These are phyloP conservation scores for Eucalyptus marginata DNA, from an alignment of 345 rosid genomes.

Conservation along the genomic window DNA sequence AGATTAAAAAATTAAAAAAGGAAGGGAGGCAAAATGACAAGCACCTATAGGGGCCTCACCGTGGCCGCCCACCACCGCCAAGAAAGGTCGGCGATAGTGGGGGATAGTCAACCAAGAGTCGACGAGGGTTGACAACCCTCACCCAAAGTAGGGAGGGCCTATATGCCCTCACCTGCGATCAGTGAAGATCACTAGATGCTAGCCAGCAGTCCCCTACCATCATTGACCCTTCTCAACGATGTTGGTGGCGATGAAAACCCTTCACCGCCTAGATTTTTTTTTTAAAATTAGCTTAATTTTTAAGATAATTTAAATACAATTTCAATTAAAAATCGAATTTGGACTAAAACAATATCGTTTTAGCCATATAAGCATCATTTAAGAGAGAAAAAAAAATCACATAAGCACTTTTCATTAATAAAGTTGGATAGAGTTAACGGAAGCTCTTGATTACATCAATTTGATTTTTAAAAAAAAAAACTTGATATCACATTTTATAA, in stretches of 20 bases:
- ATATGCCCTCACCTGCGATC: background rate
- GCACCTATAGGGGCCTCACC: background rate
- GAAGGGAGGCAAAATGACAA: background rate
- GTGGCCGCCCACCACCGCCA: background rate
- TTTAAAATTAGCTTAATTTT: background rate
- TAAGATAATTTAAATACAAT: too few species aligned
- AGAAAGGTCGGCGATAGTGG: background rate
- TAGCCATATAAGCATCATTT: background rate
- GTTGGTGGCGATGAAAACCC: fast-evolving
- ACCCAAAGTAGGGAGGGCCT: background rate
- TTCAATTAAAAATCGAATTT: too few species aligned
- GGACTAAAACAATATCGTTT: background rate
- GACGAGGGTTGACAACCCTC: background rate
- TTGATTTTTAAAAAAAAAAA: too few species aligned
- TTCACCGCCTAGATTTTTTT: background rate
- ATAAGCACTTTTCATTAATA: background rate
- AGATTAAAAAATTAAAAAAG: too few species aligned
- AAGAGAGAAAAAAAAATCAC: background rate
- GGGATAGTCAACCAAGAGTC: background rate
- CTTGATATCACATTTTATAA: too few species aligned
- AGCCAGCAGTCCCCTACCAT: too few species aligned
- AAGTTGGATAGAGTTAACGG: too few species aligned
- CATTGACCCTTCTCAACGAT: too few species aligned
- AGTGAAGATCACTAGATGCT: background rate
- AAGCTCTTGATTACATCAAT: too few species aligned